Percentiles rank a stretch among this genome's conserved stretches.
These are phyloP conservation scores for Dionaea muscipula DNA, from an alignment of 179 eudicot species.

Conservation along the genomic window DNA sequence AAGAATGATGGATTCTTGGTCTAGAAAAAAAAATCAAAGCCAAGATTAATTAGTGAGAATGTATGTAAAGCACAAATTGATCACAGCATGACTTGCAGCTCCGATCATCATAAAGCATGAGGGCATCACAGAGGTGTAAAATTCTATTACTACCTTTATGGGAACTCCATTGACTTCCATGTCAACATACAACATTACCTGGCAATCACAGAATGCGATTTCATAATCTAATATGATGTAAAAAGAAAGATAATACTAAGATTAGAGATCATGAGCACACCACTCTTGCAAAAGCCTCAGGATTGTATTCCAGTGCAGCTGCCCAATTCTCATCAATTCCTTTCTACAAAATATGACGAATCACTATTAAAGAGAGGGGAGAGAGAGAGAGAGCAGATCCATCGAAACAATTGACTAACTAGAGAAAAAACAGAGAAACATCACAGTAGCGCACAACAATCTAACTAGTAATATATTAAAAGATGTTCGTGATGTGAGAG, in stretches of 20 bases:
- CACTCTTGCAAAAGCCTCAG: conserved; percentile 96
- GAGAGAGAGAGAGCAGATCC: not conserved
- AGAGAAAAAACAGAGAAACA: not conserved
- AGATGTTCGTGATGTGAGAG: no score
- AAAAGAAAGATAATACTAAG: not conserved
- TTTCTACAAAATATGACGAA: conserved; percentile 41
- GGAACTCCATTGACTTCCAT: conserved; percentile 99
- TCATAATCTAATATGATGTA: not conserved
- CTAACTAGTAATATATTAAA: not conserved
- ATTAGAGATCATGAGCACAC: conserved; percentile 28
- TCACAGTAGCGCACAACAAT: not conserved
- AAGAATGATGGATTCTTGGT: no score
- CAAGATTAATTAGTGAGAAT: no score
- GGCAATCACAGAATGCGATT: conserved; percentile 13
- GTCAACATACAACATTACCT: conserved; percentile 98
- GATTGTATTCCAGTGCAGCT: conserved; percentile 89
- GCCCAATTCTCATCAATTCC: conserved; percentile 98
- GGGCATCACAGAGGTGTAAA: not conserved
- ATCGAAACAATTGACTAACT: not conserved
- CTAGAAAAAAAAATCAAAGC: no score
- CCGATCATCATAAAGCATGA: not conserved
- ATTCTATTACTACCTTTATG: conserved; percentile 52
- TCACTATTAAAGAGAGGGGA: not conserved
- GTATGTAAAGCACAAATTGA: not conserved
- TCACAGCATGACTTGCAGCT: not conserved